Evolutionary conservation across 1,139 yeast genomes (phyloP), one percentile per base, ranked within the genome.

Genomic region (Pichia sp.): DNA sequence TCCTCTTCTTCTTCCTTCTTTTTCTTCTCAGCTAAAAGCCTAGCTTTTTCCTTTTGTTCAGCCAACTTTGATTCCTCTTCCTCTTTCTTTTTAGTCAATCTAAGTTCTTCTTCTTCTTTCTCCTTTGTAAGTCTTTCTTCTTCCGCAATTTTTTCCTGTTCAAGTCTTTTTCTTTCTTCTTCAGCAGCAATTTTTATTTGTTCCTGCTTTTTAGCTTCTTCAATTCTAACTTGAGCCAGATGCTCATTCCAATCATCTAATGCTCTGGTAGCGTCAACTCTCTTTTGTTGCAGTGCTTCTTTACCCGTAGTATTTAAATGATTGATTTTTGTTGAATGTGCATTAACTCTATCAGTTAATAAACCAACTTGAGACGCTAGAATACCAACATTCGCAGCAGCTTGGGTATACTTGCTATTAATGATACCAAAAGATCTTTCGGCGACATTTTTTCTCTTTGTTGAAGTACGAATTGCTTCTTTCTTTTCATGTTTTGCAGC

Each of bases 191-290:
- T 57, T 54, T 65, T 67, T 51, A 67, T 65, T 43, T 74, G 70
- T 52, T 72, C 78, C 46, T 71, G 76, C 37, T 70, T 77, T 53
- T 72, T 68, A 38, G 67, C 66, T 34, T 76, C 78, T 54, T 70
- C 74, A 24, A 68, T 59, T 53, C 78, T 67, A 54, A 62, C 55
- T 42, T 50, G 54, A 34, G 55, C 51, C 59, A 68, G 68, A 51
- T 76, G 78, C 7, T 56, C 54, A 52, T 71, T 68, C 80, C 81
- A 76, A 31, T 61, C 60, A 28, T 55, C 49, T 43, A 58, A 64
- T 40, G 73, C 66, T 28, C 66, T 57, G 53, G 68, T 64, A 20
- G 81, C 80, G n/a, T 65, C 69, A 27, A 58, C 54, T 48, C 73
- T 68, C 55, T 75, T 68, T 3, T 54, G 43, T 4, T 56, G 53